Base-by-base conservation (phyloP, 2,329 filamentous ascomycete species). In the Lasiodiplodia citricola region DNA sequence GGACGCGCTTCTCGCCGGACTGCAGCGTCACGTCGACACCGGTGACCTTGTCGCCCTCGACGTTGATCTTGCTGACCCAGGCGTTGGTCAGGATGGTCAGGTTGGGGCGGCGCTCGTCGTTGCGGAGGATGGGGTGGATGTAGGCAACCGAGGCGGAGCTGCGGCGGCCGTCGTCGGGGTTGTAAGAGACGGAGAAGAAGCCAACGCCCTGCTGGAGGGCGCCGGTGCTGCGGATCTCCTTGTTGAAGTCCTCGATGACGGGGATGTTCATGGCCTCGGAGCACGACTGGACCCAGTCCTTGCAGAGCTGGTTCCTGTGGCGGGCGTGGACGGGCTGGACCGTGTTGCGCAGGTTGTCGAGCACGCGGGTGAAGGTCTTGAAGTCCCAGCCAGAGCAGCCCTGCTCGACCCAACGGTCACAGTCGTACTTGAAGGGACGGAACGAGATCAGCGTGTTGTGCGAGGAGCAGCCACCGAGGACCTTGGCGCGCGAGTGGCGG, bases 391-490 rank as follows among this genome's bases (percentile, higher is more conserved):
- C 93, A 77, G 87, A 88, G 83, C 91, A 94, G 70, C 94, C 94
- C 76, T 92, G 85, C 38, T 87, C 87, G 75, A 94, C 90, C 94
- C 94, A 97, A 74, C 92, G 87, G 77, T 92, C 87, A 83, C 92
- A 88, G 81, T 97, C 94, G 80, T 96, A 94, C 80, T 94, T 89
- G 77, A 97, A 96, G 8, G 94, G 93, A 31, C 93, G 89, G 87
- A 97, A 97, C 21, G 92, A 96, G 80, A 97, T 97, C 75, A 97
- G 86, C 23, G 94, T 97, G 83, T 97, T 97, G 86, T 97, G 94
- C 70, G 92, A 95, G 55, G 93, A 96, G 86, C 94, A 97, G 73
- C 94, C 94, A 73, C 94, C 94, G 37, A 97, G 87, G 50, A 97
- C 93, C 85, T 97, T 97, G 72, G 94, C 94, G 71, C 94, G 91